Conservation (phyloP, 75 land plant genomes). For the Larix kaempferi region DNA sequence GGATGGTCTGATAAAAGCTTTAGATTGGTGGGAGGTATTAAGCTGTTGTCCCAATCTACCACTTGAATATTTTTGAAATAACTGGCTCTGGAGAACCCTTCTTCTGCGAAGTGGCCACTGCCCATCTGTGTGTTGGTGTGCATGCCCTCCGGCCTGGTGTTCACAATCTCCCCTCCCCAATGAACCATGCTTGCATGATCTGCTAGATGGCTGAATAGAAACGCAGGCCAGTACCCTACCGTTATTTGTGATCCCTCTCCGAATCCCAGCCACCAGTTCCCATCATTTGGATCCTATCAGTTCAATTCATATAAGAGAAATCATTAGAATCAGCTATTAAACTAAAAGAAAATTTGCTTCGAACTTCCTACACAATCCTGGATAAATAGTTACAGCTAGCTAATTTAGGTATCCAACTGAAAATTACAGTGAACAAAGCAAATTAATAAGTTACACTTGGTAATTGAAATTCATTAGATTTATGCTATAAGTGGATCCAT, state of each 20-base stretch:
- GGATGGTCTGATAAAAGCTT: slow-evolving; percentile 70
- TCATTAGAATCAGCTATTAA: neutral
- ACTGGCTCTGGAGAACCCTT: slow-evolving; percentile 71
- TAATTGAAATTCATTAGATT: too few species aligned
- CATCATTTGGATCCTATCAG: slow-evolving; percentile 75
- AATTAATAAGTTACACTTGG: too few species aligned
- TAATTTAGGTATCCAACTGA: too few species aligned
- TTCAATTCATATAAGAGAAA: too few species aligned
- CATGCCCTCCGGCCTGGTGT: slow-evolving; percentile 24
- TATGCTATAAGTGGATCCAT: too few species aligned
- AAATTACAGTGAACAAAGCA: too few species aligned
- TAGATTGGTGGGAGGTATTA: slow-evolving; percentile 38
- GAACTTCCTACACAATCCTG: neutral
- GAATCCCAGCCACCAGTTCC: slow-evolving; percentile 91
- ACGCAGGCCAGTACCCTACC: slow-evolving; percentile 92
- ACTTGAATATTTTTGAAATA: slow-evolving; percentile 82
- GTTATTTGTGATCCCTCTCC: slow-evolving; percentile 53
- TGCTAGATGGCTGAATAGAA: slow-evolving; percentile 61
- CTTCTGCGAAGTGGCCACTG: slow-evolving; percentile 79
- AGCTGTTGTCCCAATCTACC: slow-evolving; percentile 63
- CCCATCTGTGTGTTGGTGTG: slow-evolving; percentile 96
- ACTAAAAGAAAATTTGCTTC: slow-evolving; percentile 4
- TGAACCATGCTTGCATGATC: slow-evolving; percentile 71
- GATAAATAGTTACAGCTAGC: too few species aligned
- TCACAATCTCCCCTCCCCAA: slow-evolving; percentile 74